Conservation (phyloP, 2,329 filamentous ascomycete genomes). For the Colletotrichum zoysiae region DNA sequence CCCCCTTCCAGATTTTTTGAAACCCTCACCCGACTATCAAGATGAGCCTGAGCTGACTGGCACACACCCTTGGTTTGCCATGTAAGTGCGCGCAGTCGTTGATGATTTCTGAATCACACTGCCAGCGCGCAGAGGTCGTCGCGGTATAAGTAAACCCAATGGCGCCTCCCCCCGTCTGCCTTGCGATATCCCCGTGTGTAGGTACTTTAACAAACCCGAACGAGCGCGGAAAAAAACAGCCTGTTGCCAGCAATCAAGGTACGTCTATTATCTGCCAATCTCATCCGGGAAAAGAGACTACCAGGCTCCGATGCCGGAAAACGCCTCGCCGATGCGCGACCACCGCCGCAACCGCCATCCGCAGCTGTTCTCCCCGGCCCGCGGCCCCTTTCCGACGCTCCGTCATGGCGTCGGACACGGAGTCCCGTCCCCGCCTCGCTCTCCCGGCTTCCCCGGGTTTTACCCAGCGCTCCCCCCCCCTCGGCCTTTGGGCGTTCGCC, state of each 20-base stretch:
- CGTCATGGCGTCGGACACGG: not conserved
- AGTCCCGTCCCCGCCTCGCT: not conserved
- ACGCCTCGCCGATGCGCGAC: not conserved
- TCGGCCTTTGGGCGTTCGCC: not conserved
- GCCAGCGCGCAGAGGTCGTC: not conserved
- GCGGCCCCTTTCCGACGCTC: not conserved
- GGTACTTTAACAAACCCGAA: not conserved
- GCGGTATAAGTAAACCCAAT: not conserved
- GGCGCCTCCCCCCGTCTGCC: not conserved
- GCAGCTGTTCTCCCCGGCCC: conserved; percentile 7
- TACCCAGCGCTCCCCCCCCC: not conserved
- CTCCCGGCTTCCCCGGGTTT: not conserved
- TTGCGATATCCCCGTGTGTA: not conserved
- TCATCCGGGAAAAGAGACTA: no score
- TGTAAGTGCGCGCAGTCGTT: not conserved
- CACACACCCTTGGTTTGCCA: not conserved
- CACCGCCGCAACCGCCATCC: conserved; percentile 34
- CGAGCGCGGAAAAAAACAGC: not conserved
- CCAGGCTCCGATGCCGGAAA: not conserved
- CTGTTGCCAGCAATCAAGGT: not conserved
- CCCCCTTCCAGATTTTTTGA: not conserved
- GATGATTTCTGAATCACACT: not conserved
- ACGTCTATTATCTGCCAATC: no score
- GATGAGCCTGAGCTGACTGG: not conserved
- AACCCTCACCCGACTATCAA: not conserved